A percentile compares a stretch with the other conserved stretches of the same genome.
Conservation (phyloP, 306 rosid species). For the Trichosanthes truncata region DNA sequence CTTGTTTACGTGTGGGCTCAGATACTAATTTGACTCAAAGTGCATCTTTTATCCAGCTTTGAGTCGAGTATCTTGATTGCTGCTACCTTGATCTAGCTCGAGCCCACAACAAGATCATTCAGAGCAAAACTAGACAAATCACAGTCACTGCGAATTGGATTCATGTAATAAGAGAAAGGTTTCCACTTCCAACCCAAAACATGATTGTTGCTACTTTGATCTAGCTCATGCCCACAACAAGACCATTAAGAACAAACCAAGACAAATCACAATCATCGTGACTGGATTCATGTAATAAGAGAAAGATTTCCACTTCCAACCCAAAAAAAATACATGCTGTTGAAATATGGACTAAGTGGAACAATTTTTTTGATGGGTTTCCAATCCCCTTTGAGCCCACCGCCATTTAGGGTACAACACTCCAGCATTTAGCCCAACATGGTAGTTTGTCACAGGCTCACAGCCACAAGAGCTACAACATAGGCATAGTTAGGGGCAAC, state of each 20-base stretch:
- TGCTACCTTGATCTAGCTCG: background rate
- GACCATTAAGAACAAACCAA: background rate
- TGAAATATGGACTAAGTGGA: background rate
- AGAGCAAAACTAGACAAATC: background rate
- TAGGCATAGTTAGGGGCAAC: background rate
- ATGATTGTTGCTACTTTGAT: background rate
- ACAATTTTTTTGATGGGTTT: background rate
- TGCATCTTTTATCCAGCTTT: background rate
- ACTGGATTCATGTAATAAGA: background rate
- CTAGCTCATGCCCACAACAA: background rate
- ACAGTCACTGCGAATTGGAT: too few species aligned
- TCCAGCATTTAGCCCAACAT: too few species aligned
- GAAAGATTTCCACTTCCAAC: background rate
- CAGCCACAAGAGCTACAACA: background rate
- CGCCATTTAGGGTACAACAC: too few species aligned
- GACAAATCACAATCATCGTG: too few species aligned
- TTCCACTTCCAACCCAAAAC: background rate
- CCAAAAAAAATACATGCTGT: background rate
- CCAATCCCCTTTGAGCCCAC: background rate
- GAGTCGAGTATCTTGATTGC: background rate
- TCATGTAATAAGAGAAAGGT: background rate
- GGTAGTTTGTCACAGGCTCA: background rate
- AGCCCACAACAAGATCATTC: background rate
- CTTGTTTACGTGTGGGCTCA: too few species aligned
- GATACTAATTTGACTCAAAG: background rate